Evolutionary conservation across 306 rosid species (phyloP).

Genomic region (Fragaria iinumae): DNA sequence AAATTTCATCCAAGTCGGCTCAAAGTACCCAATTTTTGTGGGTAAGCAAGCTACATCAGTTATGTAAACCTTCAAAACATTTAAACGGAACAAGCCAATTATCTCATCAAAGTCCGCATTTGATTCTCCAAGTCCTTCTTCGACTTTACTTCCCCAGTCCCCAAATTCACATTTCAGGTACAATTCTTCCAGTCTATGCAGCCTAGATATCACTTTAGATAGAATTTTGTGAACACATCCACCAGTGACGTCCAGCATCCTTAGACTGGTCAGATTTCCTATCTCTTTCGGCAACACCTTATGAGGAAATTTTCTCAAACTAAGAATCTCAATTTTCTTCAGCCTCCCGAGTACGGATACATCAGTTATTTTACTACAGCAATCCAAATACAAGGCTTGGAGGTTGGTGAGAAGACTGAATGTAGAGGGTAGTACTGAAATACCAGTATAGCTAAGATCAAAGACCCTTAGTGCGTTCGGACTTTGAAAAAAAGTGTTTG

Average conservation of each 20-base stretch:
- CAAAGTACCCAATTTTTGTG: not conserved
- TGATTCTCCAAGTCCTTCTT: not conserved
- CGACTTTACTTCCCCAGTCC: not conserved
- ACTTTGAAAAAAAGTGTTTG: not conserved
- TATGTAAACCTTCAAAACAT: not conserved
- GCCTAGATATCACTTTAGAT: not conserved
- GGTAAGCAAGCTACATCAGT: not conserved
- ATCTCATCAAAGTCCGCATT: not conserved
- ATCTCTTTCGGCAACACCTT: not conserved
- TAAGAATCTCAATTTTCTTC: not conserved
- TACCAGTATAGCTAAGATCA: not conserved
- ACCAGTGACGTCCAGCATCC: not conserved
- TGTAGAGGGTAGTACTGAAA: not conserved
- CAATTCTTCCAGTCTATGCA: not conserved
- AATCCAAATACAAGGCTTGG: slow-evolving; percentile 14
- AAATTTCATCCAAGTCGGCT: not conserved
- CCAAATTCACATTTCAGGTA: not conserved
- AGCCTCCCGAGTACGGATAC: not conserved
- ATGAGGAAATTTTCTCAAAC: not conserved
- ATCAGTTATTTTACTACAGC: not conserved
- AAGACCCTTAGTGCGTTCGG: not conserved
- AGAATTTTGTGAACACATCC: not conserved
- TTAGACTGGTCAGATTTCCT: not conserved
- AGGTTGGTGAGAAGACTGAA: not conserved
- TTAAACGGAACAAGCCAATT: not conserved